phyloP scores from a whole-genome alignment of 257 asterid genomes.

The Forsythia suspensa region DNA sequence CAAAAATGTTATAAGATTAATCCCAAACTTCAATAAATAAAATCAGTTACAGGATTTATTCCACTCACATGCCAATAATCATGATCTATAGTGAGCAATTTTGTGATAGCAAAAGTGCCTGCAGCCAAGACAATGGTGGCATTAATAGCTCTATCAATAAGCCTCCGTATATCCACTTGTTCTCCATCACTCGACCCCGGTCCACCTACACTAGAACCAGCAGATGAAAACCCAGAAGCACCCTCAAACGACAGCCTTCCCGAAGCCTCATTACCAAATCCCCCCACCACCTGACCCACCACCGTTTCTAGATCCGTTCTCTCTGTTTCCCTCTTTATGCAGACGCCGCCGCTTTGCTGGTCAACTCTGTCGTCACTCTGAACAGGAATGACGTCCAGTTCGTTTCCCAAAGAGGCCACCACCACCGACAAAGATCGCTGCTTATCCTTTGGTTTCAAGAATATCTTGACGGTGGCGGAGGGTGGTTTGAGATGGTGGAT shows the following conservation, averaged over 20 bases:
- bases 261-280: constrained; percentile 51
- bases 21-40: not conserved
- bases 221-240: constrained; percentile 48
- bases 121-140: constrained; percentile 78
- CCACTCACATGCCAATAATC: constrained; percentile 84
- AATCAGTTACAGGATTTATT: not conserved
- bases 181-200: constrained; percentile 30
- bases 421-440: constrained; percentile 29
- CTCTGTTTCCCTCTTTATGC: constrained; percentile 36
- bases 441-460: constrained; percentile 21
- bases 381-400: constrained; percentile 49
- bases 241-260: constrained; percentile 66
- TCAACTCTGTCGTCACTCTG: constrained; percentile 52
- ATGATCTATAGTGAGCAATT: constrained; percentile 74
- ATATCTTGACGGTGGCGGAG: constrained; percentile 21
- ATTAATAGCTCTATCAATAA: constrained; percentile 66
- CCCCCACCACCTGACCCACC: constrained; percentile 60
- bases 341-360: constrained; percentile 55
- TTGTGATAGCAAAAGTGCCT: constrained; percentile 77
- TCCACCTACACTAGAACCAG: constrained; percentile 47
- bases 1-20: not conserved
- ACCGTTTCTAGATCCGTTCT: constrained; percentile 16
- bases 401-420: constrained; percentile 37
- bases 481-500: constrained; percentile 23
- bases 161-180: constrained; percentile 40